These are phyloP conservation scores for Ulvella scutata DNA, from an alignment of 139 green algal species.

Conservation along the genomic window DNA sequence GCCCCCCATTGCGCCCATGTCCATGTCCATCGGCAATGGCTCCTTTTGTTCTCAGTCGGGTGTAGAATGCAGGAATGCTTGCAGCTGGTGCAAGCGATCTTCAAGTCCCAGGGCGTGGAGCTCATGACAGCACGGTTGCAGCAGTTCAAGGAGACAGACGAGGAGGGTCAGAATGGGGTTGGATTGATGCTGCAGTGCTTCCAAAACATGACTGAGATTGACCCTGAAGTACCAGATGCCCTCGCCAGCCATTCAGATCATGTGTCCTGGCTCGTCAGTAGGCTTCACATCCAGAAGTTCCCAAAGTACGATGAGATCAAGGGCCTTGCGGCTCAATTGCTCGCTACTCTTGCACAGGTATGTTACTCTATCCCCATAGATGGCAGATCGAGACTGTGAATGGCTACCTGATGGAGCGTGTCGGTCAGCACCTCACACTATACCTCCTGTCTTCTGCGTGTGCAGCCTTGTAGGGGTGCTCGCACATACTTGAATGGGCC, in stretches of 20 bases:
- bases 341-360: neutral
- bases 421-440: too few relatives aligned
- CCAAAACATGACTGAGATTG: slow-evolving; percentile 80
- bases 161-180: slow-evolving; percentile 67
- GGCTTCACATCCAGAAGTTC: neutral
- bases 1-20: too few relatives aligned
- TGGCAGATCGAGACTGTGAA: too few relatives aligned
- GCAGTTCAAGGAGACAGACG: slow-evolving; percentile 42
- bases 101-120: slow-evolving; percentile 49
- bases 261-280: neutral
- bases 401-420: too few relatives aligned
- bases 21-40: too few relatives aligned
- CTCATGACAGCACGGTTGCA: slow-evolving; percentile 51
- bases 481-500: too few relatives aligned
- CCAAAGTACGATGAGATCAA: neutral
- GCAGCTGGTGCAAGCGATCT: slow-evolving; percentile 47
- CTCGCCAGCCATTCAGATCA: neutral
- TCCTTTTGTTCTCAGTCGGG: too few relatives aligned
- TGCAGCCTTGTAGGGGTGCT: too few relatives aligned
- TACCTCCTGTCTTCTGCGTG: too few relatives aligned
- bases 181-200: slow-evolving; percentile 60
- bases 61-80: neutral
- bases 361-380: too few relatives aligned
- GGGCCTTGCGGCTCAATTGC: neutral
- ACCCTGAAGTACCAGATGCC: neutral